Evolutionary conservation across 768 basidiomycete genomes (phyloP), one percentile per base, ranked within the genome.

Genomic region (Leucosporidium yakuticum): DNA sequence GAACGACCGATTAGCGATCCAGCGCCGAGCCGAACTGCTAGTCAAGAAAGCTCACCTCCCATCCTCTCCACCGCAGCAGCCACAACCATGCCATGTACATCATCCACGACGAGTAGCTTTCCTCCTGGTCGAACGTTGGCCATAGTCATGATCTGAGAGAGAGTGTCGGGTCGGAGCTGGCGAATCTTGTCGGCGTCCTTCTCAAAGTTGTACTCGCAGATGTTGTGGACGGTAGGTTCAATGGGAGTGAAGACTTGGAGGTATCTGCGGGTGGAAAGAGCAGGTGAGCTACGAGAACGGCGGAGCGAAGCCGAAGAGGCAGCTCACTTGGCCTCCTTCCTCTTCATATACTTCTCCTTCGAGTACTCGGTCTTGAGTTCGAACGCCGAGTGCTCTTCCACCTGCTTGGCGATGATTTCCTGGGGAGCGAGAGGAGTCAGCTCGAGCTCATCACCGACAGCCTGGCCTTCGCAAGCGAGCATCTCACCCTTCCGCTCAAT

Each of bases 311-410:
- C 59, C 25, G 49, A 11, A 56, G 17, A 1, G 31, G 53, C 23
- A 17, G 73, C 87, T 73, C 76, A 95, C 94, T 98, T 99, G 65
- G 90, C 92, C 80, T 94, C 91, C 79, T 99, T 99, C 49, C 91
- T 84, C 78, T 94, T 95, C 78, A 85, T 88, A 80, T 97, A 99
- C 78, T 99, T 99, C 76, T 98, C 94, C 79, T 99, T 98, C 79
- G 90, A 93, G 79, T 94, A 98, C 79, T 95, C 96, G 1, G 94
- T 98, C 80, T 98, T 98, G 59, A 98, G 81, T 17, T 87, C 86
- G 78, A 89, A 99, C 74, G 90, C 89, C 36, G 89, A 87, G 75
- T 98, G 95, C 75, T 87, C 85, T 74, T 91, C 91, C 57, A 97
- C 95, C 79, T 98, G 95, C 78, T 83, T 87, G 76, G 89, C 87